Evolutionary conservation across 495 filamentous ascomycete species (phyloP), one percentile per base, ranked within the genome.

Genomic region (Aspergillus homomorphus): DNA sequence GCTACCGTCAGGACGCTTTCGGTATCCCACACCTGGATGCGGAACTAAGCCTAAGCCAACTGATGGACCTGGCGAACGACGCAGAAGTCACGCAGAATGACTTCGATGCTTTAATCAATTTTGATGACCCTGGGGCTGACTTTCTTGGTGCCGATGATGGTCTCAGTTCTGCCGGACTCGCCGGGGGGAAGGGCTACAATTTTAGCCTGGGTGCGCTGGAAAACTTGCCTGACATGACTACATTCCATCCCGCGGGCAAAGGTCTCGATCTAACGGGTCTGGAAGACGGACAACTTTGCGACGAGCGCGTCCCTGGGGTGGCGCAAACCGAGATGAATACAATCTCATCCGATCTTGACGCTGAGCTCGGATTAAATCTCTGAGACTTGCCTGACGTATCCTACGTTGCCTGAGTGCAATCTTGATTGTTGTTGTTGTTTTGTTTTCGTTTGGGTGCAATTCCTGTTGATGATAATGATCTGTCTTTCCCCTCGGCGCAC

Each of bases 21-120:
- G 61, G 57, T 16, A 74, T 78, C 28, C 73, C 71, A 14, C 68
- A 70, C 10, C 48, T 73, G 8, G 62, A 72, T 45, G 58, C 73
- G 0, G 70, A 77, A 30, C 54, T 79, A 59, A 80, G 74, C 43
- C 66, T 78, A 7, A 75, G 72, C 28, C 71, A 80, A 45, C 65
- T 78, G 24, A 80, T 78, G 70, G 76, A 77, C 57, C 52, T 78
- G 44, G 76, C 77, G 24, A 78, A 78, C 48, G 73, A 78, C 53
- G 77, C 74, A 16, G 77, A 80, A 53, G 74, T 78, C n/a, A 78
- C 73, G 1, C 76, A 78, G 49, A 78, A 80, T 42, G 77, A 80
- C 50, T 80, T 80, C 45, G 77, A 80, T 50, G 76, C 75, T 1
- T 52, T 80, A 50, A 77, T 80, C 61, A 80, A 80, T 53, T 78